Conservation (phyloP, 768 basidiomycete species). For the Russula abietina region DNA sequence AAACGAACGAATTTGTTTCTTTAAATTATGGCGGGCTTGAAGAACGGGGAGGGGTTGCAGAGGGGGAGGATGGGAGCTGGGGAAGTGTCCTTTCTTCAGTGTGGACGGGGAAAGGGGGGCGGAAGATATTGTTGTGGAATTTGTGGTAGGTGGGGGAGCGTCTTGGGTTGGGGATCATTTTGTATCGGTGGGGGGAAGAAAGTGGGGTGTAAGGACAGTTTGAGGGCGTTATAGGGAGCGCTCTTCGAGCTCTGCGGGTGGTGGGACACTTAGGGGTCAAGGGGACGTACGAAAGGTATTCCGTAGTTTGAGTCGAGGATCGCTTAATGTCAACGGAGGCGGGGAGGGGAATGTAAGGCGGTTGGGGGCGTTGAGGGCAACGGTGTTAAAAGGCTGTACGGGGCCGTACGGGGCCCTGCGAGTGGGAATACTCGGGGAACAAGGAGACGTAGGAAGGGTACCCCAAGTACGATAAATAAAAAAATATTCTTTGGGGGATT, state of each 20-base stretch:
- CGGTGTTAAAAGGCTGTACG: background rate
- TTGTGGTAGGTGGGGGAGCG: background rate
- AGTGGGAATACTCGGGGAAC: background rate
- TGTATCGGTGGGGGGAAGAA: background rate
- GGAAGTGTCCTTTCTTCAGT: background rate
- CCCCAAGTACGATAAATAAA: background rate
- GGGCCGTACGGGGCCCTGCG: background rate
- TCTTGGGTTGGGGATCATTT: background rate
- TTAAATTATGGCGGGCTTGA: background rate
- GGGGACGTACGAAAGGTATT: background rate
- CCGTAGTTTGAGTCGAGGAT: too few species aligned
- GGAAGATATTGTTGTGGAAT: background rate
- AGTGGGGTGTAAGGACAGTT: background rate
- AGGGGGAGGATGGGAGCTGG: background rate
- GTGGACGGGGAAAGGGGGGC: background rate
- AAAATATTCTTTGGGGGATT: background rate
- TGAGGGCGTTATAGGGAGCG: background rate
- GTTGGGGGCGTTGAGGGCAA: background rate
- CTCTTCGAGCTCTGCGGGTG: background rate
- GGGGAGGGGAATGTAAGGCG: too few species aligned
- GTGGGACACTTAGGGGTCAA: background rate
- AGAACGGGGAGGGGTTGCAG: background rate
- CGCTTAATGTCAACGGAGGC: too few species aligned
- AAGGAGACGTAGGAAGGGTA: background rate
- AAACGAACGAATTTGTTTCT: background rate